These are phyloP conservation scores for Schizosaccharomyces octosporus DNA, from an alignment of 805 yeast genomes.

Conservation along the genomic window DNA sequence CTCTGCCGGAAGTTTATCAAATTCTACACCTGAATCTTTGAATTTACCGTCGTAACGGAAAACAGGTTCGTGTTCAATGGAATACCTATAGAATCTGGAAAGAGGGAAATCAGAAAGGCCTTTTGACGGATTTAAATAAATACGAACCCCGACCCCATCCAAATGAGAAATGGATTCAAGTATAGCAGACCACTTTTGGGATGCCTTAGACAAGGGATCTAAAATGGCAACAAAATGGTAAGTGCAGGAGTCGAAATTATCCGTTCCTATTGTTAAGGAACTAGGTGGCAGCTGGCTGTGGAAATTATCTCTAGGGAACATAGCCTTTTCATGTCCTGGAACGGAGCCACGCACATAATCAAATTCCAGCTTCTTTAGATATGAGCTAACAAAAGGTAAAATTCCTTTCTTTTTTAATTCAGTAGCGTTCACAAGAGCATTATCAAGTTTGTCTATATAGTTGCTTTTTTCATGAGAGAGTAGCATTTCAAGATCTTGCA, in stretches of 20 bases:
- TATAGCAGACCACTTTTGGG: constrained; percentile 32
- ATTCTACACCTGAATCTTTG: constrained; percentile 8
- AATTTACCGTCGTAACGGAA: constrained; percentile 13
- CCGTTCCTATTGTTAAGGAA: constrained; percentile 8
- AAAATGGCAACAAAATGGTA: constrained; percentile 35
- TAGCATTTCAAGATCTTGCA: neutral
- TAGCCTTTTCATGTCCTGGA: neutral
- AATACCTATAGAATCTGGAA: constrained; percentile 33
- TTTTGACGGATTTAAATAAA: constrained; percentile 33
- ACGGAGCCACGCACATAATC: neutral
- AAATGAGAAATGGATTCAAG: constrained; percentile 20
- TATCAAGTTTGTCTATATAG: neutral
- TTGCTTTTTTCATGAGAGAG: neutral
- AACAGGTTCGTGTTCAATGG: constrained; percentile 16
- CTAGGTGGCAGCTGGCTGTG: neutral
- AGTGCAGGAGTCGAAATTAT: constrained; percentile 13
- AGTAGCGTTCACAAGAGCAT: neutral
- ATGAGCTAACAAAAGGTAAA: neutral
- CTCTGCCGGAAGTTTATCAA: constrained; percentile 27
- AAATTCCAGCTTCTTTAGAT: neutral
- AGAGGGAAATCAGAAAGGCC: constrained; percentile 21
- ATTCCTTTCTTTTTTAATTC: neutral
- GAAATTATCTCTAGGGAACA: neutral
- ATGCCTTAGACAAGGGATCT: constrained; percentile 47
- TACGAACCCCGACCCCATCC: constrained; percentile 26